A percentile compares a stretch with the other conserved stretches of the same genome.
Evolutionary conservation across 2,329 filamentous ascomycete genomes (phyloP).

Genomic region (Fusarium brachygibbosum): DNA sequence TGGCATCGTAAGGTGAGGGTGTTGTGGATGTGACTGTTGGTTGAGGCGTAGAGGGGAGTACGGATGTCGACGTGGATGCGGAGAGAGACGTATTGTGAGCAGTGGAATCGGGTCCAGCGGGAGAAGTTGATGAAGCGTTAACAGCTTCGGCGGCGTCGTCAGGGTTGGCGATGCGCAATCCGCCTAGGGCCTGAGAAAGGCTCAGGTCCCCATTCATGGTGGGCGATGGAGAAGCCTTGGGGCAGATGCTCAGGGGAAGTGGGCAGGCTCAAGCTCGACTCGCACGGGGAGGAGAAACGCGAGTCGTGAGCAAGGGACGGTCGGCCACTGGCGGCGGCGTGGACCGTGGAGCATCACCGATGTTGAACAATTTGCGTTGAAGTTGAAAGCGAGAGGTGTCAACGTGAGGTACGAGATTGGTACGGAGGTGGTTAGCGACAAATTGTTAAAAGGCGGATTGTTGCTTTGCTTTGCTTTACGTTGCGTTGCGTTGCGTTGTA

Average conservation of each 20-base stretch:
- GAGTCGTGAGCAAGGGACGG: slow-evolving; percentile 46
- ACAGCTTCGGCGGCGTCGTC: slow-evolving; percentile 73
- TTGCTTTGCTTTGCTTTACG: slow-evolving; percentile 14
- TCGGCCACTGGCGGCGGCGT: slow-evolving; percentile 45
- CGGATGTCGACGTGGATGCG: slow-evolving; percentile 36
- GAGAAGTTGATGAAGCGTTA: slow-evolving; percentile 45
- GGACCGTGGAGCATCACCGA: slow-evolving; percentile 48
- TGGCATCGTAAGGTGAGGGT: slow-evolving; percentile 40
- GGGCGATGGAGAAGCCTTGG: slow-evolving; percentile 46
- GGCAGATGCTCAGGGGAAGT: slow-evolving; percentile 46
- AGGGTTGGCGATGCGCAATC: slow-evolving; percentile 95
- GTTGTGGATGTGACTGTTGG: slow-evolving; percentile 38
- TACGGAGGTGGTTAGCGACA: slow-evolving; percentile 39
- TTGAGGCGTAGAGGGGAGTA: slow-evolving; percentile 34
- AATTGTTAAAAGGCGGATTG: slow-evolving; percentile 19
- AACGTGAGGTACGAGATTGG: neutral
- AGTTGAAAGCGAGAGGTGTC: slow-evolving; percentile 21
- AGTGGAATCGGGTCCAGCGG: slow-evolving; percentile 37
- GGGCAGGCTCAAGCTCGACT: slow-evolving; percentile 39
- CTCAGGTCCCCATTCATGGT: slow-evolving; percentile 93
- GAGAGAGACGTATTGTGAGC: slow-evolving; percentile 31
- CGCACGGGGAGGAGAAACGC: slow-evolving; percentile 40
- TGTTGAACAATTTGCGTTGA: slow-evolving; percentile 35
- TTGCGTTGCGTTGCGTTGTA: neutral
- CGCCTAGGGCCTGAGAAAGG: slow-evolving; percentile 91